phyloP scores from a whole-genome alignment of 306 rosid species.

The Castanea mollissima region DNA sequence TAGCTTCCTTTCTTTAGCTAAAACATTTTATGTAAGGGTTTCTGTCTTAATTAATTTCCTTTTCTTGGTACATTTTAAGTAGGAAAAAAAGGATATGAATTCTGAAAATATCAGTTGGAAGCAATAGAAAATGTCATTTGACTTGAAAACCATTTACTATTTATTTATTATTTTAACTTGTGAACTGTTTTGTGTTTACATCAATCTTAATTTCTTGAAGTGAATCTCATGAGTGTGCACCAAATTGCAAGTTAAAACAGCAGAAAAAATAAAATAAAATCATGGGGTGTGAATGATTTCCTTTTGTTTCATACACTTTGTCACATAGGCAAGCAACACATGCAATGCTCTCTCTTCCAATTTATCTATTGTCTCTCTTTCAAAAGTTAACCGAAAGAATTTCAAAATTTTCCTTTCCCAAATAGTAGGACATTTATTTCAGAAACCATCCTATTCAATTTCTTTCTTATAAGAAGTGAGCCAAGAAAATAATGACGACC shows the following conservation, averaged over 20 bases:
- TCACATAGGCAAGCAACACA: not conserved
- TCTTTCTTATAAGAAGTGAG: not conserved
- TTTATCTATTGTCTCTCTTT: not conserved
- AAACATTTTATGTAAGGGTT: not conserved
- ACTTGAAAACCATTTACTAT: too few species aligned
- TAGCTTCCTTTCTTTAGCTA: not conserved
- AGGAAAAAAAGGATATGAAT: too few species aligned
- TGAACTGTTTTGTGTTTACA: not conserved
- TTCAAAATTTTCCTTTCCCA: conserved; percentile 7
- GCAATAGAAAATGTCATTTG: too few species aligned
- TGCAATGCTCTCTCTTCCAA: not conserved
- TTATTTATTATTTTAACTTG: not conserved
- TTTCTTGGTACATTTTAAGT: too few species aligned
- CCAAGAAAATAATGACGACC: not conserved
- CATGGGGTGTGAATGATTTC: not conserved
- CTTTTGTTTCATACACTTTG: not conserved
- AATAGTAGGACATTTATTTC: conserved; percentile 9
- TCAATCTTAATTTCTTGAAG: not conserved
- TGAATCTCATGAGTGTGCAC: not conserved
- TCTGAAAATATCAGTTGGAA: too few species aligned
- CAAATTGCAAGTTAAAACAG: not conserved
- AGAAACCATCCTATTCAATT: conserved; percentile 7
- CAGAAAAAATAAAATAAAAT: not conserved
- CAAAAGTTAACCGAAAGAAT: not conserved
- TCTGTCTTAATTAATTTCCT: too few species aligned